Base-by-base conservation (phyloP, 2,329 filamentous ascomycete genomes). In the Hypoxylon sp. region DNA sequence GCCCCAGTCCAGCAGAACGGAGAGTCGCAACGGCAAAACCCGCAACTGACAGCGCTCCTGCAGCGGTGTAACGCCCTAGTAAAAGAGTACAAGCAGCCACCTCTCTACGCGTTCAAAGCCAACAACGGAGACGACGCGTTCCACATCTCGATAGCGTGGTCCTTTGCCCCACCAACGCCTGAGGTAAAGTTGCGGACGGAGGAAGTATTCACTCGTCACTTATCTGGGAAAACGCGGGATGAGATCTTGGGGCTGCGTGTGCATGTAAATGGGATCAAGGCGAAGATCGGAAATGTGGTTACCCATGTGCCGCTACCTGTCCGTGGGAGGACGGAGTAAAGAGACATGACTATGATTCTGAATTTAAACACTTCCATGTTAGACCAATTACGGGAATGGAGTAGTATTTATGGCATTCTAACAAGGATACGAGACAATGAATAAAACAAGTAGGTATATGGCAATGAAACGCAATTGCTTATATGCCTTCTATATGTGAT, bases 141-240 rank as follows among this genome's bases (percentile, higher is more conserved):
- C 76, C 96, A 99, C 80, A 83, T 98, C 66, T 97, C 94, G 50
- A 89, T 99, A 62, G 96, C 91, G 0, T 98, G 95, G 96, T 91
- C 88, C 0, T 85, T 95, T 69, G 79, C 83, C 8, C 78, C 82
- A 46, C 90, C 89, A 0, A 82, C 79, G 5, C 65, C 81, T 2
- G 83, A 85, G 35, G 75, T 86, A 13, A 74, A 76, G 14, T 69
- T 78, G 55, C 75, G 75, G 27, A 86, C 84, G 0, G 73, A 77
- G 2, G 65, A 70, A 2, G 69, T 79, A 3, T 81, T 80, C 49
- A 68, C 46, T 6, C 0, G n/a, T n/a, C n/a, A 17, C 14, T 22
- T 53, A 3, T 55, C 48, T 4, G 59, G 68, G 5, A 59, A 65
- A 8, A 72, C 6, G 50, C 60, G 77, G 11, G 75, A 69, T 2